Percentiles rank a stretch among this genome's conserved stretches.
Conservation (phyloP, 106 monocot genomes). For the Vanilla planifolia region DNA sequence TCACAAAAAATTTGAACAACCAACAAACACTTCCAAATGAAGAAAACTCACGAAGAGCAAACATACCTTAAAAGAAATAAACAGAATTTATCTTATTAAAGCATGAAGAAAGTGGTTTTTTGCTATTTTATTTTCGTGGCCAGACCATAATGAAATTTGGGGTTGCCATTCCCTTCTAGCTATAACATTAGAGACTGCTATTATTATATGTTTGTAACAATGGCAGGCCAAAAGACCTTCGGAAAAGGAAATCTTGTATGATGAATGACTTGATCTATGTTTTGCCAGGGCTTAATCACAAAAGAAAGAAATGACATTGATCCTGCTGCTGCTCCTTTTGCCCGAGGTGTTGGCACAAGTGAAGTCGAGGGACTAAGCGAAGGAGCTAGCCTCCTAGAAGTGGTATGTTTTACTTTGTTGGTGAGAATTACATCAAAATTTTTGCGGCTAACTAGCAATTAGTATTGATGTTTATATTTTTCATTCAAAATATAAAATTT, state of each 20-base stretch:
- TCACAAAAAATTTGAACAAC: too few relatives aligned
- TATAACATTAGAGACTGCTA: not conserved
- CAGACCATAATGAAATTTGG: not conserved
- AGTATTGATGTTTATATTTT: not conserved
- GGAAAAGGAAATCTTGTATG: not conserved
- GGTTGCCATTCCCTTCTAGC: not conserved
- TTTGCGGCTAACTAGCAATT: not conserved
- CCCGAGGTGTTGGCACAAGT: constrained; percentile 57
- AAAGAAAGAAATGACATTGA: constrained; percentile 65
- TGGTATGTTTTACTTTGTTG: constrained; percentile 40
- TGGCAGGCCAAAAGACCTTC: not conserved
- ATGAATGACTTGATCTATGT: not conserved
- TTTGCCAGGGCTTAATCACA: constrained; percentile 79
- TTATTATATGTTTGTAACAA: not conserved
- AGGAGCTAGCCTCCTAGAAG: constrained; percentile 89
- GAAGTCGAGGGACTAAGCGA: constrained; percentile 72
- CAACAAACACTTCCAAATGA: too few relatives aligned
- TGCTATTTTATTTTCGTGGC: not conserved
- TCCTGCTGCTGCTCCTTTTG: constrained; percentile 77
- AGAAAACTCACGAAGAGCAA: too few relatives aligned
- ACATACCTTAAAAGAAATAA: too few relatives aligned
- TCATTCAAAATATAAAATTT: not conserved
- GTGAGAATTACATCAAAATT: not conserved
- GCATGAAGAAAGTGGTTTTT: too few relatives aligned
- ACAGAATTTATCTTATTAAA: too few relatives aligned